These are phyloP conservation scores for Neofusicoccum laricinum DNA, from an alignment of 2,329 filamentous ascomycete species.

Conservation along the genomic window DNA sequence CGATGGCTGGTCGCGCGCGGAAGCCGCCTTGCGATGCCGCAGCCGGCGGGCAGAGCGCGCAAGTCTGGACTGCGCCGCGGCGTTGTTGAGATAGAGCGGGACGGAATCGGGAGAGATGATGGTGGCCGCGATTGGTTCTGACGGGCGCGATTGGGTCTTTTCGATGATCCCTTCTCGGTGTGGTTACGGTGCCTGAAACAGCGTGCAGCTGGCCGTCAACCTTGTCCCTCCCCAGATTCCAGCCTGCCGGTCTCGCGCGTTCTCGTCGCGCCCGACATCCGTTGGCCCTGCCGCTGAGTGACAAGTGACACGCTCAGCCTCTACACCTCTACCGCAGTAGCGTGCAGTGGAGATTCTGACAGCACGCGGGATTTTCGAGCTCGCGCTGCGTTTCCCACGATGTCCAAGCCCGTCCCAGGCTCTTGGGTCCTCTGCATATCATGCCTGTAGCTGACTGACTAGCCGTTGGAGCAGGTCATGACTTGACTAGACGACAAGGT, in stretches of 20 bases:
- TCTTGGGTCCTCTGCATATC: background rate
- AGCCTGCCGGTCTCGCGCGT: background rate
- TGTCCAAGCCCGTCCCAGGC: background rate
- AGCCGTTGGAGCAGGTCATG: background rate
- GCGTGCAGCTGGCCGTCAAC: background rate
- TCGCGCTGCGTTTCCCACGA: background rate
- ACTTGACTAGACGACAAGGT: background rate
- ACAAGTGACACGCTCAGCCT: background rate
- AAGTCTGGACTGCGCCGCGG: background rate
- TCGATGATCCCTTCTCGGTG: background rate
- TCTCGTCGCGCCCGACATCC: background rate
- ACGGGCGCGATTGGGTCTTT: background rate
- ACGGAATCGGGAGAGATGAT: background rate
- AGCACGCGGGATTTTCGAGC: background rate
- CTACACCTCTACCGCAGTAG: background rate
- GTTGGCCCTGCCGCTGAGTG: background rate
- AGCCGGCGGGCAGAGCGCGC: background rate
- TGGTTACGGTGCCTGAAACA: background rate
- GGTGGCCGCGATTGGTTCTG: background rate
- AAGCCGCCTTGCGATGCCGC: background rate
- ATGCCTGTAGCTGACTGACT: background rate
- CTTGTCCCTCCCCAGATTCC: constrained; percentile 10
- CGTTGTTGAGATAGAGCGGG: background rate
- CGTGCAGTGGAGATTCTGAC: background rate
- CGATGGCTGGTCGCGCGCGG: background rate